phyloP scores from a whole-genome alignment of 352 stramenopile species.

The Phytophthora meadii region DNA sequence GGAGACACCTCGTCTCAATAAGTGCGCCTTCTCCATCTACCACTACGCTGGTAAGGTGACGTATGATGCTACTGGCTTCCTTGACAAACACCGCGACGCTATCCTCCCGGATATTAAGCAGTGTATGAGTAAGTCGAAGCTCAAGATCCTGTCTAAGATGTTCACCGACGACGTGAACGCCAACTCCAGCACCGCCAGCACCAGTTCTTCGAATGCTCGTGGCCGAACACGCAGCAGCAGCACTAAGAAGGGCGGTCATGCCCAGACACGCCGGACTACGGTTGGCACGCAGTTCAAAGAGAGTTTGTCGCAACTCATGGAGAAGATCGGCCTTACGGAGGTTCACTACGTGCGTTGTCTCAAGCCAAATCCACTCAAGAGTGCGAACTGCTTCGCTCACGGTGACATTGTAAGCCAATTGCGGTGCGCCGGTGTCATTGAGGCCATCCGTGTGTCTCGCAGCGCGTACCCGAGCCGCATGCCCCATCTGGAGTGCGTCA shows the following conservation, averaged over 20 bases:
- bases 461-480: constrained; percentile 86
- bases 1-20: constrained; percentile 83
- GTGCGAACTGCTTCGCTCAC: constrained; percentile 73
- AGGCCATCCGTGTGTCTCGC: constrained; percentile 88
- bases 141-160: constrained; percentile 72
- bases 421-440: constrained; percentile 85
- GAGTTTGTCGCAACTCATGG: constrained; percentile 83
- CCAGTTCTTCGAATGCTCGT: constrained; percentile 12
- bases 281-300: constrained; percentile 90
- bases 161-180: constrained; percentile 65
- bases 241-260: constrained; percentile 58
- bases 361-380: constrained; percentile 85
- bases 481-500: constrained; percentile 78
- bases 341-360: constrained; percentile 90
- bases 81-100: constrained; percentile 88
- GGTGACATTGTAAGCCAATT: constrained; percentile 83
- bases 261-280: constrained; percentile 70
- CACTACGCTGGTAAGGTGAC: constrained; percentile 90
- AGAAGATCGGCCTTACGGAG: constrained; percentile 87
- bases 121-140: constrained; percentile 78
- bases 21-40: constrained; percentile 85
- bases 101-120: constrained; percentile 88
- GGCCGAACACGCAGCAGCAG: constrained; percentile 30
- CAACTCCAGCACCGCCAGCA: constrained; percentile 30
- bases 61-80: constrained; percentile 82